Base-by-base conservation (phyloP, 2,329 filamentous ascomycete species). In the Ascochyta fabae region DNA sequence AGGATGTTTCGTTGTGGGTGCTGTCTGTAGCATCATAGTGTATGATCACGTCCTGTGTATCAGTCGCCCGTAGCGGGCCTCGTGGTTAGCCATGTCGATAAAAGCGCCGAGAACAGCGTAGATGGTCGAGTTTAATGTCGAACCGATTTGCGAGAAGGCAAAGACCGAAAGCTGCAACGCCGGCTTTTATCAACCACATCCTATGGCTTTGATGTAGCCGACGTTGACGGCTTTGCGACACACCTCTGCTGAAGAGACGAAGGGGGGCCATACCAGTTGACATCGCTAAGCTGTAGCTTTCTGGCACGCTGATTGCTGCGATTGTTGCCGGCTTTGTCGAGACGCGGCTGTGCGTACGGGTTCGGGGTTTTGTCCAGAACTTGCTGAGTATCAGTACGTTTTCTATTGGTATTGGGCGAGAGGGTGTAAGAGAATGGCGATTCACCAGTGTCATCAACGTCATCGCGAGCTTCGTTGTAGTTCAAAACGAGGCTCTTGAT, bases 401-500 rank as follows among this genome's bases (percentile, higher is more conserved):
- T 85, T 81, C 80, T 84, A 78, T 83, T 77, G 64, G 68, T 72
- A 78, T 83, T 74, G 66, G 75, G 64, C 67, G 68, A 58, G 78
- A 78, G 72, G 50, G 74, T 62, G 59, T 75, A 81, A 70, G 48
- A 59, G 69, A 75, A 72, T 49, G 68, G 66, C 67, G 77, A 72
- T 80, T 86, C 84, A 96, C 92, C 88, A 62, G 92, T 88, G 71
- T 77, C 70, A 48, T 96, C 91, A 65, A 81, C 88, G 69, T 87
- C 84, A 60, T 96, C 92, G 47, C 91, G 88, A 72, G 96, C 86
- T 78, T 99, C 95, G 56, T 68, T 68, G 72, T 97, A 96, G 77
- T 97, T 98, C 66, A 99, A 82, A 49, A 99, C 95, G 41, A 99
- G 83, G 70, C 92, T 96, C 81, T 99, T 99, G 85, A 99, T 99